Evolutionary conservation across 1,284 basidiomycete genomes (phyloP), one percentile per base, ranked within the genome.

Genomic region (Rhizopogon parksii): DNA sequence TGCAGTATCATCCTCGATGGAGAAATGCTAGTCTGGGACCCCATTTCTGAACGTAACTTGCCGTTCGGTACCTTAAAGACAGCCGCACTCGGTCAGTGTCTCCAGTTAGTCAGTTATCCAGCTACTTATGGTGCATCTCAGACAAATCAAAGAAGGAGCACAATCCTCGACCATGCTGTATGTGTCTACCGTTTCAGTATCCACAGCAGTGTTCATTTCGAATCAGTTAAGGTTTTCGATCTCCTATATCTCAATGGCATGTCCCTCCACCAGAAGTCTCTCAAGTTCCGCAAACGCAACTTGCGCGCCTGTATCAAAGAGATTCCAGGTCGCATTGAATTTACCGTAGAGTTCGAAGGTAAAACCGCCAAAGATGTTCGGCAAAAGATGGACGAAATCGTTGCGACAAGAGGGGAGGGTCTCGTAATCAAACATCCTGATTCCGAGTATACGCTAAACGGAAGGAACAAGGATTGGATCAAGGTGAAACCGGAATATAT

Each of bases 1-100:
- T 38, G 4, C 54, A 95, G 94, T 46, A 84, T 94, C 58, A 91
- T 97, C 40, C 70, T 97, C 14, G 94, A 97, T 59, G 94, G 95
- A 0, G 95, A 98, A 67, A 96, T 98, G 94, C 72, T 98, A 38
- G 95, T 95, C 2, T 96, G 90, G 88, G 94, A 97, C 65, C 94
- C 94, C 0, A 74, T 87, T 1, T 83, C 89, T 0, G 85, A 88
- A 56, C 81, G 88, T 39, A 90, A 91, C 61, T 73, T 95, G 9
- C 89, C 93, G 0, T 97, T 98, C 58, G 95, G 94, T 1, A 88
- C 83, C 0, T 71, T 98, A 46, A 98, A 97, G 68, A 90, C 91
- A 0, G 91, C 91, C 32, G 93, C 92, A 1, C 70, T 85, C 6
- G 85, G 90, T 91, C 56, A 49, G 75, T 57, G 12, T 12, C 42